Evolutionary conservation across 306 rosid species (phyloP).

Genomic region (Inga laurina): DNA sequence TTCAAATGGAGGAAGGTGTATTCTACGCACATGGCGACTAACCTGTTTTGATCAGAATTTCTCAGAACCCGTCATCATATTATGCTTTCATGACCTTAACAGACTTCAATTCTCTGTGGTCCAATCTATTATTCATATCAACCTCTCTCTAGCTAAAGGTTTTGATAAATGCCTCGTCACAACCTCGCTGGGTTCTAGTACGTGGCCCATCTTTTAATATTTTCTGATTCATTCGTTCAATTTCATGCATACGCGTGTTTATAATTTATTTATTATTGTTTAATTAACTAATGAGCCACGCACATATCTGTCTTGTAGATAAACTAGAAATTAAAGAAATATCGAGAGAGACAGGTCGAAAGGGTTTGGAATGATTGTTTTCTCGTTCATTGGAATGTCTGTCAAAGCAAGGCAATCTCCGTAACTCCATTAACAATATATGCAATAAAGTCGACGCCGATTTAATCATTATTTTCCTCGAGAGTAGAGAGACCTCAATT

Average conservation of each 20-base stretch:
- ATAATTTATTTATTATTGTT: not conserved
- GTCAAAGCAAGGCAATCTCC: not conserved
- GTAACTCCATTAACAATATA: not conserved
- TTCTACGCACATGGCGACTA: conserved; percentile 52
- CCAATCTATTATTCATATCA: conserved; percentile 55
- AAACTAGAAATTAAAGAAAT: not conserved
- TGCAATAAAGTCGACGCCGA: not conserved
- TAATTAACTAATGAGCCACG: not conserved
- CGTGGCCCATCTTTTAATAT: conserved; percentile 36
- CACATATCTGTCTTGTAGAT: not conserved
- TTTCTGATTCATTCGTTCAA: not conserved
- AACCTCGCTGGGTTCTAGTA: not conserved
- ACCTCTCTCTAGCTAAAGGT: conserved; percentile 33
- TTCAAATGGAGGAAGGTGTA: conserved; percentile 34
- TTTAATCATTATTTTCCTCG: not conserved
- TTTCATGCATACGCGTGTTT: not conserved
- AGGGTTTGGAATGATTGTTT: not conserved
- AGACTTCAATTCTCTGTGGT: conserved; percentile 52
- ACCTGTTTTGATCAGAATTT: conserved; percentile 22
- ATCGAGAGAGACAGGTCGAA: not conserved
- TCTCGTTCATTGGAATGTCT: not conserved
- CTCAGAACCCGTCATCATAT: conserved; percentile 43
- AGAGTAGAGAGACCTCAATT: not conserved
- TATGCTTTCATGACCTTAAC: conserved; percentile 27
- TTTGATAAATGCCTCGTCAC: conserved; percentile 29